Conservation (phyloP, 2,329 filamentous ascomycete genomes). For the Colletotrichum musicola region DNA sequence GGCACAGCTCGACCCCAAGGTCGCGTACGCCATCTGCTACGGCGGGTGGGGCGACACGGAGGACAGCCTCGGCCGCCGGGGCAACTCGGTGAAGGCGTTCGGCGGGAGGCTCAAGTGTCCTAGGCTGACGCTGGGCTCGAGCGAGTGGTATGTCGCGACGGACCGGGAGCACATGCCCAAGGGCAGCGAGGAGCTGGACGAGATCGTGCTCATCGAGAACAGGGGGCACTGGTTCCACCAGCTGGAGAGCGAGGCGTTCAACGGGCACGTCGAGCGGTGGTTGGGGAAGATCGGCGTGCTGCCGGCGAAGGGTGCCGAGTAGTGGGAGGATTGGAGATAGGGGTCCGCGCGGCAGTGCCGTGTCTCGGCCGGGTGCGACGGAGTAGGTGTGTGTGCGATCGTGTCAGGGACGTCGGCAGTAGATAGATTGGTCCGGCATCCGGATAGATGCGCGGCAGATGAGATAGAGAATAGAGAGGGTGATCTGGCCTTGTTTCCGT, state of each 20-base stretch:
- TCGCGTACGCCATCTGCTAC: conserved; percentile 22
- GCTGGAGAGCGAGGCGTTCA: conserved; percentile 23
- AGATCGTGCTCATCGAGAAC: conserved; percentile 27
- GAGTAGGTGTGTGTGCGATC: neutral
- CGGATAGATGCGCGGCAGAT: too few relatives aligned
- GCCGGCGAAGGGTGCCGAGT: conserved; percentile 9
- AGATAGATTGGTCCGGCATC: neutral
- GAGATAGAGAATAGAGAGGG: too few relatives aligned
- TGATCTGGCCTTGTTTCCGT: neutral
- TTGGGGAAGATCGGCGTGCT: conserved; percentile 12
- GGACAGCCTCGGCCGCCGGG: conserved; percentile 15
- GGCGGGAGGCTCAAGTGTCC: conserved; percentile 22
- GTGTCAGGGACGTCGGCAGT: neutral
- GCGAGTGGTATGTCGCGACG: conserved; percentile 22
- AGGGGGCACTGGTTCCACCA: conserved; percentile 34
- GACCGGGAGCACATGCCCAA: conserved; percentile 28
- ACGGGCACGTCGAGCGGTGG: conserved; percentile 20
- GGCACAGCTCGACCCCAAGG: conserved; percentile 24
- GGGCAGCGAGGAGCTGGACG: conserved; percentile 18
- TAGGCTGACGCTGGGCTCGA: conserved; percentile 16
- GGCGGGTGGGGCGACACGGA: conserved; percentile 25
- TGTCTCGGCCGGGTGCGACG: neutral
- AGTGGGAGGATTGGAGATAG: neutral
- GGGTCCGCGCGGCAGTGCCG: neutral
- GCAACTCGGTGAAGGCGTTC: conserved; percentile 17